Conservation (phyloP, 2,329 filamentous ascomycete species). For the Coniosporium tulheliwenetii region DNA sequence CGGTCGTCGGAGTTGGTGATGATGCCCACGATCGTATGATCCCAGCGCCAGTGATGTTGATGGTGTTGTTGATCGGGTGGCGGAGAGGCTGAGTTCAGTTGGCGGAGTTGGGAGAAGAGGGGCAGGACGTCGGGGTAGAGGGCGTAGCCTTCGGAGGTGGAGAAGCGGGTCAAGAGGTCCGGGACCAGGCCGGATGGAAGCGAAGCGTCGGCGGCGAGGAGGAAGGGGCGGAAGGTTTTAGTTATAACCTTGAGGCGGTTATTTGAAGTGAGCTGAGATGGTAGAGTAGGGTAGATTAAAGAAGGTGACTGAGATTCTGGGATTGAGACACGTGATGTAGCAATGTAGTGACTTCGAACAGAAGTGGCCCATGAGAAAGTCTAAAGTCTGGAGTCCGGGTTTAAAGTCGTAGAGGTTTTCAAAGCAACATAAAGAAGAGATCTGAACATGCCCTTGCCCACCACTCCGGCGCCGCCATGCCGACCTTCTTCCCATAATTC, state of each 20-base stretch:
- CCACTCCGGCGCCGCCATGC: slow-evolving; percentile 38
- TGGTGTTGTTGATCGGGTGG: neutral
- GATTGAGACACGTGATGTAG: no score
- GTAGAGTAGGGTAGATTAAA: slow-evolving; percentile 2
- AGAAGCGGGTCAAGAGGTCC: slow-evolving; percentile 36
- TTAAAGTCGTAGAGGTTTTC: neutral
- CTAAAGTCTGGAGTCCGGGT: neutral
- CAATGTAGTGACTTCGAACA: no score
- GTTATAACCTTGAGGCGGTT: slow-evolving; percentile 31
- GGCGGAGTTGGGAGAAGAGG: slow-evolving; percentile 27
- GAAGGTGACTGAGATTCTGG: neutral
- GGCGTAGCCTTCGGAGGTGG: slow-evolving; percentile 36
- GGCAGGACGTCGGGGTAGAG: slow-evolving; percentile 30
- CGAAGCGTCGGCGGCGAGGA: slow-evolving; percentile 10
- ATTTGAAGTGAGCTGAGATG: no score
- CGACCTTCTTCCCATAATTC: slow-evolving; percentile 41
- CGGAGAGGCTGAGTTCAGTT: slow-evolving; percentile 2
- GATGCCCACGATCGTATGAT: slow-evolving; percentile 35
- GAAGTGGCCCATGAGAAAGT: neutral
- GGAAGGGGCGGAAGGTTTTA: slow-evolving; percentile 33
- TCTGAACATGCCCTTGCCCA: slow-evolving; percentile 36
- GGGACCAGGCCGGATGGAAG: slow-evolving; percentile 31
- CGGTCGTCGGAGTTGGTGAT: slow-evolving; percentile 49
- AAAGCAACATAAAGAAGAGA: neutral
- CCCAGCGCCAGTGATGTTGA: slow-evolving; percentile 16